Evolutionary conservation across 2,329 filamentous ascomycete genomes (phyloP).

Genomic region (Spiromastix sp.): DNA sequence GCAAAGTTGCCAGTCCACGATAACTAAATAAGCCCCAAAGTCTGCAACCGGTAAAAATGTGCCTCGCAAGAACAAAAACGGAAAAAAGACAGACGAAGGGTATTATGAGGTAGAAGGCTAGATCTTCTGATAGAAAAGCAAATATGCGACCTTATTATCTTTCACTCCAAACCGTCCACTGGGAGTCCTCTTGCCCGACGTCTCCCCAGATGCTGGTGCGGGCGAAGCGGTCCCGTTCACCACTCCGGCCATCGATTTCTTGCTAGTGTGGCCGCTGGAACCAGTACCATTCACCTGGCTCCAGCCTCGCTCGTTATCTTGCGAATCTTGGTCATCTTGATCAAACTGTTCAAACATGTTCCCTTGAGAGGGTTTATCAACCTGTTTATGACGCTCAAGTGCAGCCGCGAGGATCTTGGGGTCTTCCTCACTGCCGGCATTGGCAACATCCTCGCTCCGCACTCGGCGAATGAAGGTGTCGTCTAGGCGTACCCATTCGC

Average conservation of each 20-base stretch:
- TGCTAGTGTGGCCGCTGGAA: constrained; percentile 37
- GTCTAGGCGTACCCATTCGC: constrained; percentile 91
- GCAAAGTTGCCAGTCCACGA: too few species aligned
- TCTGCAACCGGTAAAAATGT: not conserved
- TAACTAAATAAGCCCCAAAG: too few species aligned
- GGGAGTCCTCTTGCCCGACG: constrained; percentile 48
- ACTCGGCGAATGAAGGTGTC: constrained; percentile 84
- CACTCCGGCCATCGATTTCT: constrained; percentile 60
- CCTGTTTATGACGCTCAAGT: constrained; percentile 49
- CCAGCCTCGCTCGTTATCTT: constrained; percentile 57
- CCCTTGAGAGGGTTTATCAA: constrained; percentile 35
- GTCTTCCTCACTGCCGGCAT: constrained; percentile 72
- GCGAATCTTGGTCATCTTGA: constrained; percentile 57
- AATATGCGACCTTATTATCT: constrained; percentile 95
- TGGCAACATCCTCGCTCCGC: constrained; percentile 77
- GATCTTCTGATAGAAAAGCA: constrained; percentile 86
- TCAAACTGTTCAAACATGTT: constrained; percentile 66
- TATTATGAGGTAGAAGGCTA: constrained; percentile 2
- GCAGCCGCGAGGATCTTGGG: constrained; percentile 56
- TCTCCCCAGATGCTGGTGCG: constrained; percentile 39
- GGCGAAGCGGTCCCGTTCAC: constrained; percentile 55
- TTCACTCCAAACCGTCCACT: constrained; percentile 52
- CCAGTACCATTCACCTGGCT: constrained; percentile 66
- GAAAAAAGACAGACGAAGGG: not conserved
- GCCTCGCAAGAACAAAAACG: not conserved